Percentiles rank a stretch among this genome's conserved stretches.
Evolutionary conservation across 768 basidiomycete genomes (phyloP).

Genomic region (Mycena crocata): DNA sequence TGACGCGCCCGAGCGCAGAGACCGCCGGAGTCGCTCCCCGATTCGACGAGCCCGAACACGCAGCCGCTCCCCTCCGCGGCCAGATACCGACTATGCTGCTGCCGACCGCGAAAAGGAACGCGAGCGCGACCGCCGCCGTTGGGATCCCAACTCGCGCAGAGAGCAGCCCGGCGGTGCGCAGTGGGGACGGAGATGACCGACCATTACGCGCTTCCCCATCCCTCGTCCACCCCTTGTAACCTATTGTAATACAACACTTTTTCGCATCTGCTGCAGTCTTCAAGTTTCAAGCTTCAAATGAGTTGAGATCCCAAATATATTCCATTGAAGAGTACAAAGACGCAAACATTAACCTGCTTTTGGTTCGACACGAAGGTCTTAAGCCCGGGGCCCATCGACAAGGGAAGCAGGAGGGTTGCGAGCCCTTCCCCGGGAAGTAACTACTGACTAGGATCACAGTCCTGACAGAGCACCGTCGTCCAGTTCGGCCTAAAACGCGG

Average conservation of each 20-base stretch:
- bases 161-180: conserved; percentile 35
- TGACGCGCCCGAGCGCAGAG: background rate
- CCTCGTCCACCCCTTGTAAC: background rate
- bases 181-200: conserved; percentile 29
- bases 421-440: too few species aligned
- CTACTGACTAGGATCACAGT: too few species aligned
- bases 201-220: background rate
- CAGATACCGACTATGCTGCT: conserved; percentile 44
- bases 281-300: too few species aligned
- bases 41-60: background rate
- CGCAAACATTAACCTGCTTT: background rate
- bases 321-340: too few species aligned
- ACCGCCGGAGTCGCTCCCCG: background rate
- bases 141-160: conserved; percentile 61
- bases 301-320: too few species aligned
- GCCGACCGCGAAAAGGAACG: conserved; percentile 50
- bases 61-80: conserved; percentile 19
- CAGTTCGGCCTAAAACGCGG: too few species aligned
- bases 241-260: background rate
- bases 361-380: conserved; percentile 2
- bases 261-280: too few species aligned
- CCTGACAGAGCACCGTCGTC: too few species aligned
- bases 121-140: conserved; percentile 61
- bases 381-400: too few species aligned
- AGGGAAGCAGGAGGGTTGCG: too few species aligned